Evolutionary conservation across 371 early-diverging fungal genomes (phyloP), one percentile per base, ranked within the genome.

Genomic region (Zopfochytrium polystomum): DNA sequence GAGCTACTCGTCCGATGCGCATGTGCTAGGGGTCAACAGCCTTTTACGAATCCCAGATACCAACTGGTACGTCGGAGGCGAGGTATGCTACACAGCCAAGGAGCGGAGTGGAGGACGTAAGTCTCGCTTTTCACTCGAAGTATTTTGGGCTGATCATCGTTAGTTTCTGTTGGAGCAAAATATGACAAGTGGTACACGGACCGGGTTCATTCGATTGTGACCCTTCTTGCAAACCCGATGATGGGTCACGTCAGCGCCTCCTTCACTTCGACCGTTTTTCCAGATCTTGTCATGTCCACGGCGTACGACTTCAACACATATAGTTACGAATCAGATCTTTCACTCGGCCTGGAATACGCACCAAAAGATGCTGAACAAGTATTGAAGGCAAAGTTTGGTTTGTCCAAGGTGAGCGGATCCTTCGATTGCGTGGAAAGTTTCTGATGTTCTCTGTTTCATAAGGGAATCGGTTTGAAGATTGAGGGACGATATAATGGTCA

Each of bases 51-150:
- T 91, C 66, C 82, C 85, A n/a, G 73, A 81, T 45, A 30, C 67
- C 4, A 63, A 84, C 63, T 88, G 89, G 88, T 84, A 88, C 0
- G 69, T 78, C 15, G 92, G 92, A 11, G 84, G 82, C 34, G 95
- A 93, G 69, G 43, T 91, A 9, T 93, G 90, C 66, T 92, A 87
- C 65, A 89, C 90, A 6, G 85, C 84, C 1, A 80, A 87, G 38
- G 92, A 92, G 43, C 83, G 84, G 63, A 90, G 90, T 63, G 95
- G 92, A 51, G 95, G 95, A 67, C 70, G 92, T 90, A 83, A 75
- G 82, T 74, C 23, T 44, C 23, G 9, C 15, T 43, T 20, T 31
- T 58, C 6, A 5, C 18, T 46, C 11, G n/a, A 6, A 34, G 31
- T 25, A 2, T 30, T 26, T 58, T 35, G n/a, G 7, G 22, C 23